Percentiles rank a stretch among this genome's conserved stretches.
Evolutionary conservation across 2,329 filamentous ascomycete genomes (phyloP).

Genomic region (Xylariaceae sp.): DNA sequence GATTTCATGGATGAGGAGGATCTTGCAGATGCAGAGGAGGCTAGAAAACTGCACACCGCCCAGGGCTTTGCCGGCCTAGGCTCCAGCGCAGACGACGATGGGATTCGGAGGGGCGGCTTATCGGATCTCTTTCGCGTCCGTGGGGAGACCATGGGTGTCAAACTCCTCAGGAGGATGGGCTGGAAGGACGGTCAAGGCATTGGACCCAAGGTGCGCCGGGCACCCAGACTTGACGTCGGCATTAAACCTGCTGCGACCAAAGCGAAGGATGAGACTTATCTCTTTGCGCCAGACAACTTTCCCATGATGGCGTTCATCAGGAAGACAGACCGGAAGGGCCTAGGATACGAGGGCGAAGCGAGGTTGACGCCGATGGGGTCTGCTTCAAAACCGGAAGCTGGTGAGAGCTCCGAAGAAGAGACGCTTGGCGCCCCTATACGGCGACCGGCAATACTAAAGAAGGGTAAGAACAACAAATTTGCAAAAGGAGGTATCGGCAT

Average conservation of each 20-base stretch:
- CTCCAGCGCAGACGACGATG: conserved; percentile 54
- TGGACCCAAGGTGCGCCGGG: conserved; percentile 75
- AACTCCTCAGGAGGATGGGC: conserved; percentile 84
- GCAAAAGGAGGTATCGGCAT: conserved; percentile 71
- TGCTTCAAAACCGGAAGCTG: conserved; percentile 22
- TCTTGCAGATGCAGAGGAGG: conserved; percentile 76
- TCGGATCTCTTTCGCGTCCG: conserved; percentile 66
- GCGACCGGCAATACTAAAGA: conserved; percentile 33
- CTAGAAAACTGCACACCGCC: conserved; percentile 66
- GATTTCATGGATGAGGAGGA: conserved; percentile 99
- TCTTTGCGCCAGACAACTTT: conserved; percentile 82
- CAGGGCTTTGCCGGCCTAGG: conserved; percentile 73
- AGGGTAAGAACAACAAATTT: conserved; percentile 44
- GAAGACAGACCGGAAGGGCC: conserved; percentile 64
- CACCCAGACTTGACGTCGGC: conserved; percentile 58
- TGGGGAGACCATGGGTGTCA: conserved; percentile 82
- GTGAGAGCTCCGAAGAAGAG: conserved; percentile 39
- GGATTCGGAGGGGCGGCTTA: conserved; percentile 44
- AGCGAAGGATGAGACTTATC: conserved; percentile 48
- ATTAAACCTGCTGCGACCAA: conserved; percentile 33
- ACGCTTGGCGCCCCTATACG: conserved; percentile 36
- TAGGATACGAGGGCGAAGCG: conserved; percentile 60
- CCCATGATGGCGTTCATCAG: conserved; percentile 59
- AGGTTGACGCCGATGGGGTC: conserved; percentile 39
- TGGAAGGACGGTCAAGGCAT: conserved; percentile 94